Evolutionary conservation across 495 filamentous ascomycete species (phyloP).

Genomic region (Penicillium tannophilum): DNA sequence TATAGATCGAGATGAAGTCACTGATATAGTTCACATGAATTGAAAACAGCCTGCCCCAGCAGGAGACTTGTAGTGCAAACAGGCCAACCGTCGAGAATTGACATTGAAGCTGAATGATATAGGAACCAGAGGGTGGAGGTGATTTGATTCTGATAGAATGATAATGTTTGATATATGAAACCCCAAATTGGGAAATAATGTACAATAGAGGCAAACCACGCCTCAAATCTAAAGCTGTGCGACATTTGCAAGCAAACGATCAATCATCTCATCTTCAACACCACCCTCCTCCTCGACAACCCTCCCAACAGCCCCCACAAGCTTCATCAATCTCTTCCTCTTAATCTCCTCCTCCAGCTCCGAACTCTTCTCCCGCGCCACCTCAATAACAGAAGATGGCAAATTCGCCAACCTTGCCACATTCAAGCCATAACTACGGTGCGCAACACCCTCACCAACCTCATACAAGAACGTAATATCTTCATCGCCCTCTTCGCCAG

Average conservation of each 20-base stretch:
- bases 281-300: constrained; percentile 39
- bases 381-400: constrained; percentile 71
- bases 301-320: constrained; percentile 40
- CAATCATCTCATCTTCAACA: constrained; percentile 32
- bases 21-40: too few species aligned
- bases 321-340: constrained; percentile 53
- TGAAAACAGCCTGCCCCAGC: too few species aligned
- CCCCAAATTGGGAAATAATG: constrained; percentile 7
- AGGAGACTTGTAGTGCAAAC: too few species aligned
- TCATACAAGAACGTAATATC: constrained; percentile 83
- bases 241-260: constrained; percentile 38
- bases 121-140: too few species aligned
- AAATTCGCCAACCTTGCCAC: constrained; percentile 87
- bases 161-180: background rate
- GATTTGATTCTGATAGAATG: too few species aligned
- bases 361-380: constrained; percentile 75
- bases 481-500: constrained; percentile 37
- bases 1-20: too few species aligned
- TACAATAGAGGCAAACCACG: constrained; percentile 10
- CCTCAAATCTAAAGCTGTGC: constrained; percentile 37
- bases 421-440: constrained; percentile 92
- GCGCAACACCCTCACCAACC: constrained; percentile 84
- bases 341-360: constrained; percentile 78
- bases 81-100: too few species aligned
- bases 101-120: too few species aligned